These are phyloP conservation scores for Trichoderma sp. DNA, from an alignment of 2,329 filamentous ascomycete genomes.

Conservation along the genomic window DNA sequence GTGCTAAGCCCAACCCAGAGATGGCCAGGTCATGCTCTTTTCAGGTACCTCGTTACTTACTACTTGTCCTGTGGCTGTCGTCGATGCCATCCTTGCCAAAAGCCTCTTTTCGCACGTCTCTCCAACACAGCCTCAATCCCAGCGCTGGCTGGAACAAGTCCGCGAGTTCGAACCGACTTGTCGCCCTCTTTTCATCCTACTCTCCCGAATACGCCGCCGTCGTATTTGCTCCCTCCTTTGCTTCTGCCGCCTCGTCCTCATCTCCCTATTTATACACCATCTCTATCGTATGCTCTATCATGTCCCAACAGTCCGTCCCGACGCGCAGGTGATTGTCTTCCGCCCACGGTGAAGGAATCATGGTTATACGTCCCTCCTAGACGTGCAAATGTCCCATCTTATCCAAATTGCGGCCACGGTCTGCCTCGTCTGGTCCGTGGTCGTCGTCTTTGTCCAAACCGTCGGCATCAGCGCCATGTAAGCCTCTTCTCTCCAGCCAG, in stretches of 20 bases:
- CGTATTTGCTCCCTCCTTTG: no score
- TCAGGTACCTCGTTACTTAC: neutral
- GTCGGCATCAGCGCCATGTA: conserved; percentile 62
- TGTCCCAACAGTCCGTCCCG: conserved; percentile 2
- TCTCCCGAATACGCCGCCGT: neutral
- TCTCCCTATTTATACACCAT: neutral
- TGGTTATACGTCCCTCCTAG: conserved; percentile 22
- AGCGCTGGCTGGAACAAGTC: neutral
- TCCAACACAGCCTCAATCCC: neutral
- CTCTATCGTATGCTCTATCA: neutral
- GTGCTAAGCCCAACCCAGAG: neutral
- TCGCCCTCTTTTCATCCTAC: neutral
- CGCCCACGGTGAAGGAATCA: conserved; percentile 8
- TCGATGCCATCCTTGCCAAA: neutral
- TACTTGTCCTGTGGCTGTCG: neutral
- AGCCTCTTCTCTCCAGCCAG: conserved; percentile 29
- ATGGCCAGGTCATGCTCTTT: neutral
- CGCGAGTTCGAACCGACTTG: neutral
- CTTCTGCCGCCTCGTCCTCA: neutral
- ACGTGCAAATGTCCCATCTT: conserved; percentile 34
- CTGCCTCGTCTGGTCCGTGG: conserved; percentile 55
- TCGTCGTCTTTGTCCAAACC: conserved; percentile 55
- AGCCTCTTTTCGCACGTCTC: neutral
- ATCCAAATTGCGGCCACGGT: conserved; percentile 47
- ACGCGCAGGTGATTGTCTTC: conserved; percentile 5